Percentiles rank a stretch among this genome's conserved stretches.
Evolutionary conservation across 805 yeast genomes (phyloP).

Genomic region (Ogataea siamensis): DNA sequence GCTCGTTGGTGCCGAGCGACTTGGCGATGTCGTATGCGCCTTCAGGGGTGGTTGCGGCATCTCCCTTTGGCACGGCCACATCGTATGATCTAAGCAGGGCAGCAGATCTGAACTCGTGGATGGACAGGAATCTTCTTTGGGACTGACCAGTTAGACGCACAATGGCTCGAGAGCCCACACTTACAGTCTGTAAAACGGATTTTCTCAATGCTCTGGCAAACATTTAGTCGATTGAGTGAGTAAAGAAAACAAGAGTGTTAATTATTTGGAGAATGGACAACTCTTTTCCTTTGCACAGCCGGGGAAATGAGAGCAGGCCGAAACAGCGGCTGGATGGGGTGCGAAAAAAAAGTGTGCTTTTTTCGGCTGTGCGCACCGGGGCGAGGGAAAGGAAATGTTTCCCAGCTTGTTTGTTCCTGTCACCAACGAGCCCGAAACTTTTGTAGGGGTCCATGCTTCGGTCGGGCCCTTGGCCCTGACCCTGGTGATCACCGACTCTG

Average conservation of each 20-base stretch:
- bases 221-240: conserved; percentile 16
- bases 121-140: conserved; percentile 68
- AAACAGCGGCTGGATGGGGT: conserved; percentile 10
- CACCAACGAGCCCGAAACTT: not conserved
- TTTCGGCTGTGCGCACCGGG: conserved; percentile 13
- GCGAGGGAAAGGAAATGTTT: conserved; percentile 6
- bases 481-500: conserved; percentile 10
- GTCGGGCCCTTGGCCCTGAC: conserved; percentile 4
- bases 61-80: conserved; percentile 88
- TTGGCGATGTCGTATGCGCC: conserved; percentile 85
- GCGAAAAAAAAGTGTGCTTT: conserved; percentile 3
- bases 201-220: conserved; percentile 25
- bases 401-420: conserved; percentile 2
- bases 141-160: conserved; percentile 13
- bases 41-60: conserved; percentile 84
- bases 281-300: conserved; percentile 16
- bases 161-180: conserved; percentile 7
- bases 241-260: conserved; percentile 9
- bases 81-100: conserved; percentile 77
- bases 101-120: conserved; percentile 96
- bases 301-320: conserved; percentile 8
- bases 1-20: conserved; percentile 68
- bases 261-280: conserved; percentile 6
- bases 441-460: conserved; percentile 5
- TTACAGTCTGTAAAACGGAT: conserved; percentile 21